Evolutionary conservation across 2,329 filamentous ascomycete genomes (phyloP).

Genomic region (Biscogniauxia mediterranea): DNA sequence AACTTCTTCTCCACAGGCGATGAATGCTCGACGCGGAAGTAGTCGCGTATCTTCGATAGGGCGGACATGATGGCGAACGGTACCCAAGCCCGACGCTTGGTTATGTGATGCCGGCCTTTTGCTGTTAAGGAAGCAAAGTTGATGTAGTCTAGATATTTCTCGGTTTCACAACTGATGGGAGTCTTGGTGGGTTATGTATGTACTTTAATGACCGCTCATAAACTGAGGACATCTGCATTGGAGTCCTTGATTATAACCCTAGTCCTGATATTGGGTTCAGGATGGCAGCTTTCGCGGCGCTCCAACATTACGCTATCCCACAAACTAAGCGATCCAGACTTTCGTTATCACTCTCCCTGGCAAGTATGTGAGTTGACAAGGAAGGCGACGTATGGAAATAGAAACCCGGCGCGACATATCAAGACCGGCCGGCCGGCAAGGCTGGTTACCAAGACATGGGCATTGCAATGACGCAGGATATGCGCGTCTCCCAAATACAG

Average conservation of each 20-base stretch:
- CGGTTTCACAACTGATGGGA: too few relatives aligned
- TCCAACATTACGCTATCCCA: neutral
- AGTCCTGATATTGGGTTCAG: neutral
- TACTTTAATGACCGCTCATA: too few relatives aligned
- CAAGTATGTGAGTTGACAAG: neutral
- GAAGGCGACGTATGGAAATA: neutral
- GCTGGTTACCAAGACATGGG: too few relatives aligned
- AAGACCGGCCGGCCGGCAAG: too few relatives aligned
- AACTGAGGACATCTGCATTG: too few relatives aligned
- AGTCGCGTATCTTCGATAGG: conserved; percentile 2
- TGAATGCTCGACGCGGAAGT: conserved; percentile 1
- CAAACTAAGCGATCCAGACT: neutral
- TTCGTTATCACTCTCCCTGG: neutral
- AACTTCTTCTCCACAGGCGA: neutral
- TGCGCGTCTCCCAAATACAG: too few relatives aligned
- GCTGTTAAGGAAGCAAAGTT: too few relatives aligned
- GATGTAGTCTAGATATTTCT: too few relatives aligned
- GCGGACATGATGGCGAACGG: conserved; percentile 1
- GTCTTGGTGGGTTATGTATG: too few relatives aligned
- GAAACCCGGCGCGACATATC: too few relatives aligned
- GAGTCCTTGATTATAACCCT: neutral
- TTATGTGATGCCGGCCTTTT: neutral
- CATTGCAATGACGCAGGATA: too few relatives aligned
- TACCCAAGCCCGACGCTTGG: neutral
- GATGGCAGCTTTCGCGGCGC: neutral